A percentile compares a stretch with the other conserved stretches of the same genome.
Conservation (phyloP, 1,284 basidiomycete species). For the Chondrostereum purpureum region DNA sequence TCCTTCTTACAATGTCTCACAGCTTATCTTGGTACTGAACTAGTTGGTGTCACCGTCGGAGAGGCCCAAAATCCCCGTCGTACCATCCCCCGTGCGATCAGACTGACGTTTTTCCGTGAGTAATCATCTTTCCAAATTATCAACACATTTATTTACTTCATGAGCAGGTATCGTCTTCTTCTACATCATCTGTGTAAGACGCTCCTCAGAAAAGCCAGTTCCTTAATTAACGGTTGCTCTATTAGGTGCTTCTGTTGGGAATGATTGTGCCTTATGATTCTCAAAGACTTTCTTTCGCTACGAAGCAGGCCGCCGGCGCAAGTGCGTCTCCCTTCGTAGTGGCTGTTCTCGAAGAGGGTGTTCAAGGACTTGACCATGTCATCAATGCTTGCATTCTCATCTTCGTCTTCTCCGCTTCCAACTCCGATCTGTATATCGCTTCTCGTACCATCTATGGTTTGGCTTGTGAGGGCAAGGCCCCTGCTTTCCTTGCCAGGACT, state of each 20-base stretch:
- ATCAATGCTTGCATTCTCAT: slow-evolving; percentile 64
- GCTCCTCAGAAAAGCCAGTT: slow-evolving; percentile 48
- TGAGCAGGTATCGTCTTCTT: not conserved
- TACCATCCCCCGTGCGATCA: slow-evolving; percentile 41
- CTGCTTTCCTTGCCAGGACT: slow-evolving; percentile 37
- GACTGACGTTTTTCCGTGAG: slow-evolving; percentile 38
- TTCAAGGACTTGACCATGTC: slow-evolving; percentile 33
- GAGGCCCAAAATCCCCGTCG: slow-evolving; percentile 41
- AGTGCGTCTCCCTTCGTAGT: slow-evolving; percentile 79
- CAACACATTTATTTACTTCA: not conserved
- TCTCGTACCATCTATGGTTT: slow-evolving; percentile 68
- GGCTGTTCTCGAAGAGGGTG: not conserved
- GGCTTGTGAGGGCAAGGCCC: slow-evolving; percentile 61
- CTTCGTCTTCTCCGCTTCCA: slow-evolving; percentile 70
- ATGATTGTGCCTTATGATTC: not conserved
- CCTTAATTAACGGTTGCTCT: slow-evolving; percentile 31
- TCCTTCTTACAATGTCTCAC: slow-evolving; percentile 36
- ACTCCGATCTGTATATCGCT: slow-evolving; percentile 69
- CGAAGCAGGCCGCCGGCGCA: slow-evolving; percentile 20
- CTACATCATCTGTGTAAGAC: not conserved
- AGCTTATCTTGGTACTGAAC: slow-evolving; percentile 42
- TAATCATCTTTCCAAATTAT: not conserved
- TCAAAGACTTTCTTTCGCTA: not conserved
- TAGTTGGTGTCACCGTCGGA: slow-evolving; percentile 45
- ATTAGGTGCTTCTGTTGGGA: not conserved